phyloP scores from a whole-genome alignment of 306 rosid species.

The Lathyrus tuberosus region DNA sequence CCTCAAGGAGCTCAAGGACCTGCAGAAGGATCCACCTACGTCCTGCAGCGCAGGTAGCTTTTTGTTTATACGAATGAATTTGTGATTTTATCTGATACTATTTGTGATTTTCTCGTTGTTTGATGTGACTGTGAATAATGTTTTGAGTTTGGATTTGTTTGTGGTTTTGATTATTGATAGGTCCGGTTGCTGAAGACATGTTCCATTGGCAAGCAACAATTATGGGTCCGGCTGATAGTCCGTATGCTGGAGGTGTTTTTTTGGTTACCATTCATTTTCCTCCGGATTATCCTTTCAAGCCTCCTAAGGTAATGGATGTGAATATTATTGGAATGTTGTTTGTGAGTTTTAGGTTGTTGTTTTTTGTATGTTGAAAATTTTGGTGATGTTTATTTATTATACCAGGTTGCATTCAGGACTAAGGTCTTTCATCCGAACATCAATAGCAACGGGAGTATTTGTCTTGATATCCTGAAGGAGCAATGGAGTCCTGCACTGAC shows the following conservation, averaged over 20 bases:
- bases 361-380: neutral
- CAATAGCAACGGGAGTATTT: constrained; percentile 78
- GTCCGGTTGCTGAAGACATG: constrained; percentile 82
- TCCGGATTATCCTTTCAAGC: constrained; percentile 70
- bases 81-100: no score
- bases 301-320: constrained; percentile 61
- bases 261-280: constrained; percentile 45
- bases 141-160: constrained; percentile 6
- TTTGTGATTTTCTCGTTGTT: neutral
- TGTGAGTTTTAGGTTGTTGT: no score
- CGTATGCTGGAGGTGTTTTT: constrained; percentile 76
- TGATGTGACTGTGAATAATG: neutral
- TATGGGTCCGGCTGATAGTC: constrained; percentile 80
- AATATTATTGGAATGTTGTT: neutral
- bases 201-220: constrained; percentile 40
- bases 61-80: neutral
- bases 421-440: constrained; percentile 78
- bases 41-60: constrained; percentile 74
- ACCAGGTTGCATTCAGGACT: constrained; percentile 78
- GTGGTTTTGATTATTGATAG: constrained; percentile 31
- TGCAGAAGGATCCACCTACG: constrained; percentile 88
- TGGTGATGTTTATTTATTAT: neutral
- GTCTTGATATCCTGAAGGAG: constrained; percentile 75
- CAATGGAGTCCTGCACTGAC: constrained; percentile 85
- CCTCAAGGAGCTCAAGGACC: constrained; percentile 73